Percentiles rank a stretch among this genome's conserved stretches.
Conservation (phyloP, 192 early-diverging fungal genomes). For the Spinellus fusiger region DNA sequence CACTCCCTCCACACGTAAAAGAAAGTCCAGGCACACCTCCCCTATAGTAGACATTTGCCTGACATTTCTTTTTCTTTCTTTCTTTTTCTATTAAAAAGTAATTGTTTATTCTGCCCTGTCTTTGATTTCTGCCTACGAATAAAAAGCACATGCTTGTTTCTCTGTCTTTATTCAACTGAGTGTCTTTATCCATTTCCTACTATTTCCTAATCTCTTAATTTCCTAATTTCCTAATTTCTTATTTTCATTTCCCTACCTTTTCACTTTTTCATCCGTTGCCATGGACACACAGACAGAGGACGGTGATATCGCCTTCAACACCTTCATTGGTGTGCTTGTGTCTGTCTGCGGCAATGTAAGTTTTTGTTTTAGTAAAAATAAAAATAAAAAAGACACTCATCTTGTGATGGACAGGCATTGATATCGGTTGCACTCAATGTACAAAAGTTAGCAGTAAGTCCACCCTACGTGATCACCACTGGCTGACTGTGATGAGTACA, state of each 20-base stretch:
- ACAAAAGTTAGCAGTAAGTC: constrained; percentile 58
- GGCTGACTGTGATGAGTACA: constrained; percentile 1
- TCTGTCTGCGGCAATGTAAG: constrained; percentile 60
- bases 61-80: no score
- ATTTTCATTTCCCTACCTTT: not conserved
- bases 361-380: not conserved
- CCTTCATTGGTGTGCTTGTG: constrained; percentile 58
- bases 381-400: not conserved
- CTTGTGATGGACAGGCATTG: constrained; percentile 34
- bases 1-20: no score
- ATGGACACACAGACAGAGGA: constrained; percentile 5
- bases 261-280: not conserved
- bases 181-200: no score
- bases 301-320: constrained; percentile 29
- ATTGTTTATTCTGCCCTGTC: no score
- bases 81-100: no score
- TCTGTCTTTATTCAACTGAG: no score
- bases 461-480: constrained; percentile 11
- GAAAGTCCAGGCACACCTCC: no score
- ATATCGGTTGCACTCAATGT: constrained; percentile 69
- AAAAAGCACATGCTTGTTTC: no score
- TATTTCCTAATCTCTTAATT: no score
- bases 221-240: no score
- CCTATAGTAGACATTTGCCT: no score
- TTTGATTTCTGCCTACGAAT: no score